Evolutionary conservation across 108 stramenopile species (phyloP).

Genomic region (Mediolabrus comicus): DNA sequence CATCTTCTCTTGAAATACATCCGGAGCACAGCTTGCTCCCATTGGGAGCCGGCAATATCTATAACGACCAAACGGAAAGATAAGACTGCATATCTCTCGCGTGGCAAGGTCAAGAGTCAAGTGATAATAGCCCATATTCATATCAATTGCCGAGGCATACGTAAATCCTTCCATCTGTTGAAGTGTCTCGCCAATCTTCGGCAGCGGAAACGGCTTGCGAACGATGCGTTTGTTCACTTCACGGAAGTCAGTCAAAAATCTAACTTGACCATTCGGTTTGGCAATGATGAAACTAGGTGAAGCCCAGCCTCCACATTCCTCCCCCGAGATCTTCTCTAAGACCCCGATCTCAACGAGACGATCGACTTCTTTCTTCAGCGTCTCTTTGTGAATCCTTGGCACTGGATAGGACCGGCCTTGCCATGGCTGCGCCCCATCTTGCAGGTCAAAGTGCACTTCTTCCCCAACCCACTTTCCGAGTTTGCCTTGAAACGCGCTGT

Average conservation of each 20-base stretch:
- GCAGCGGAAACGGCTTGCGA: constrained; percentile 47
- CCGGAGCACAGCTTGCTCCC: constrained; percentile 33
- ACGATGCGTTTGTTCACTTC: constrained; percentile 42
- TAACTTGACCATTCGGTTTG: no score
- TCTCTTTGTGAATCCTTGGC: background rate
- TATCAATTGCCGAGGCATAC: constrained; percentile 49
- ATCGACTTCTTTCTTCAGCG: background rate
- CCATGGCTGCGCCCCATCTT: background rate
- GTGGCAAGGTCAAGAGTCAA: constrained; percentile 18
- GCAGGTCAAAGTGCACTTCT: constrained; percentile 4
- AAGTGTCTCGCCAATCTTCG: constrained; percentile 42
- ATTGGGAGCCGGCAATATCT: constrained; percentile 37
- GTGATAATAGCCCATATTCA: constrained; percentile 53
- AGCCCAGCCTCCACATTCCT: background rate
- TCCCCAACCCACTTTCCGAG: background rate
- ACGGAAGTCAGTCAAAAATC: constrained; percentile 40
- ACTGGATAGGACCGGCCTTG: constrained; percentile 2
- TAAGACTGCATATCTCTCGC: constrained; percentile 25
- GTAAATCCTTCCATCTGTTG: constrained; percentile 37
- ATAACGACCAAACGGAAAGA: constrained; percentile 55
- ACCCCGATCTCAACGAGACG: constrained; percentile 2
- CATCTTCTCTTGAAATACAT: constrained; percentile 51
- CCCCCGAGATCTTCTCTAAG: background rate
- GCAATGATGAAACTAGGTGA: no score
- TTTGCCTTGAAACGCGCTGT: background rate